These are phyloP conservation scores for Pseudonitzschia delicatissima DNA, from an alignment of 108 stramenopile genomes.

Conservation along the genomic window DNA sequence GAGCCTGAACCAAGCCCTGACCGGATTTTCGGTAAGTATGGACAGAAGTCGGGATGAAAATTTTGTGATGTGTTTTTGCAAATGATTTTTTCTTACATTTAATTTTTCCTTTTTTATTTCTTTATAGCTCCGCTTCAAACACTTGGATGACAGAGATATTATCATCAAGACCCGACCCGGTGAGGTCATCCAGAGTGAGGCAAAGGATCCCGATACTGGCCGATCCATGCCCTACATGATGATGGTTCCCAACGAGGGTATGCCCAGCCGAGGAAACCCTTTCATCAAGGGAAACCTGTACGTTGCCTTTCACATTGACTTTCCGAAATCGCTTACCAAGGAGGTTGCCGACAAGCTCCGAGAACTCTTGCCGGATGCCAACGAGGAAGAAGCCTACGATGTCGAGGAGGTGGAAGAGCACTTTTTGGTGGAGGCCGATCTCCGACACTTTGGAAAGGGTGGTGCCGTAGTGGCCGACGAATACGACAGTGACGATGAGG, in stretches of 20 bases:
- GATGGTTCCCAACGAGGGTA: constrained; percentile 91
- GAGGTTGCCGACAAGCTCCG: constrained; percentile 55
- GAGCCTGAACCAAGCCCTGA: constrained; percentile 93
- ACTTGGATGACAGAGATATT: constrained; percentile 89
- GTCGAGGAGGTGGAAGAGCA: constrained; percentile 88
- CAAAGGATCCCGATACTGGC: constrained; percentile 40
- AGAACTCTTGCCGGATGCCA: constrained; percentile 66
- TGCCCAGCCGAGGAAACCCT: constrained; percentile 92
- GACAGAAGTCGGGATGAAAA: not conserved
- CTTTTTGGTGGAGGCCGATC: constrained; percentile 77
- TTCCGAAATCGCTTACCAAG: constrained; percentile 63
- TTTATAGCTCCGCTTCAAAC: constrained; percentile 50
- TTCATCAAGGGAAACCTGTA: constrained; percentile 95
- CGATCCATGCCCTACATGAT: constrained; percentile 79
- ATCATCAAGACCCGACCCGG: constrained; percentile 87
- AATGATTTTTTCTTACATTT: not conserved
- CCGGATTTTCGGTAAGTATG: constrained; percentile 66
- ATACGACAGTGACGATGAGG: constrained; percentile 86
- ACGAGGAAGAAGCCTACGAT: constrained; percentile 75
- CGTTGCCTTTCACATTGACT: constrained; percentile 89
- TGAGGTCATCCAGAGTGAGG: constrained; percentile 82
- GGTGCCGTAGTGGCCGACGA: constrained; percentile 55
- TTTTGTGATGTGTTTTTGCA: constrained; percentile 1
- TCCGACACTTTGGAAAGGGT: constrained; percentile 90
- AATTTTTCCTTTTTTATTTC: not conserved